Conservation (phyloP, 345 rosid species). For the Firmiana major region DNA sequence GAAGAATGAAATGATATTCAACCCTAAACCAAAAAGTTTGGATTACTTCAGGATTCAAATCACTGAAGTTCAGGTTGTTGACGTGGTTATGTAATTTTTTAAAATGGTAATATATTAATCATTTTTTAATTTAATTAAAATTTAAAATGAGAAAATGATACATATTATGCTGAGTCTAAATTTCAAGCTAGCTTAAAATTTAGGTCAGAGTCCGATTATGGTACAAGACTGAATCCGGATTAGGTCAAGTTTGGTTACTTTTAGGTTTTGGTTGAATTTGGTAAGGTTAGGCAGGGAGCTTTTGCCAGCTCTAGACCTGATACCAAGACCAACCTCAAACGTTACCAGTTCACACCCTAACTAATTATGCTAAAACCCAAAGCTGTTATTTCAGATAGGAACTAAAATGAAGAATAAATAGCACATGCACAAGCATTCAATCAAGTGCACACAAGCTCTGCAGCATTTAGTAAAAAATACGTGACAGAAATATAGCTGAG, state of each 20-base stretch:
- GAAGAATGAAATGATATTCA: neutral
- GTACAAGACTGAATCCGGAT: too few relatives aligned
- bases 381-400: neutral
- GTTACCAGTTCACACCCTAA: neutral
- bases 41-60: neutral
- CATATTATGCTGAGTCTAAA: neutral
- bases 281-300: neutral
- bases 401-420: neutral
- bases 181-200: neutral
- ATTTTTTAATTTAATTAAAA: neutral
- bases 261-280: neutral
- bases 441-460: neutral
- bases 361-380: neutral
- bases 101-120: neutral
- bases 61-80: neutral
- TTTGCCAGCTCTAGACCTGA: neutral
- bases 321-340: neutral
- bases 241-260: neutral
- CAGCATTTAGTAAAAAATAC: conserved; percentile 6
- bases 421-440: neutral
- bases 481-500: conserved; percentile 7
- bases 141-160: neutral
- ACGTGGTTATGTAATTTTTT: neutral
- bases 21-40: neutral
- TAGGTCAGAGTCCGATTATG: neutral